These are phyloP conservation scores for Trichosanthes cucumerina DNA, from an alignment of 306 rosid species.

Conservation along the genomic window DNA sequence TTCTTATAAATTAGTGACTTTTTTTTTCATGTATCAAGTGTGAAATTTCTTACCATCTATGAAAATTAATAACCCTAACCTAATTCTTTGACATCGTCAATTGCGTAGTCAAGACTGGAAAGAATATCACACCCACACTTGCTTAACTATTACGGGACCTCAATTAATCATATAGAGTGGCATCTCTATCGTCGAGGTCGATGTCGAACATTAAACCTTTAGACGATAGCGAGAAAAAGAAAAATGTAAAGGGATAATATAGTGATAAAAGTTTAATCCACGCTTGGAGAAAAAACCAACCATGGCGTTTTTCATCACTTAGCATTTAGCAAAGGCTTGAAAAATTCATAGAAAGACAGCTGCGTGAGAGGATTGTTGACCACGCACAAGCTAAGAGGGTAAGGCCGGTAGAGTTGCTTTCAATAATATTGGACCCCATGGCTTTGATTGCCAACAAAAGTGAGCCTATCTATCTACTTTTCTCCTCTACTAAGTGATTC, in stretches of 20 bases:
- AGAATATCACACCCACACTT: neutral
- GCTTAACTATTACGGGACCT: neutral
- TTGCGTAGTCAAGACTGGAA: neutral
- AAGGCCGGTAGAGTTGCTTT: constrained; percentile 7
- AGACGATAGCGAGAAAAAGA: neutral
- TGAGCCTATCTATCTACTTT: neutral
- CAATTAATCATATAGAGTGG: neutral
- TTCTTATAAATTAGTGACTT: neutral
- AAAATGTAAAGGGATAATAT: neutral
- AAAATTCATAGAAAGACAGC: neutral
- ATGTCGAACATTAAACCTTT: neutral
- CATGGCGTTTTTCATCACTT: neutral
- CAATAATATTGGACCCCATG: neutral
- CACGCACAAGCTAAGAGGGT: neutral
- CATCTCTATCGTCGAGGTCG: neutral
- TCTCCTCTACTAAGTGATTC: neutral
- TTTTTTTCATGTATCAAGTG: neutral
- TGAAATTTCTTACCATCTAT: neutral
- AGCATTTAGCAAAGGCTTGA: neutral
- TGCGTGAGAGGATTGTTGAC: neutral
- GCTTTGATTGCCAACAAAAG: neutral
- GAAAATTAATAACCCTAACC: neutral
- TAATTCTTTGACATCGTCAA: neutral
- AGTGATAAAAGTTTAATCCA: neutral
- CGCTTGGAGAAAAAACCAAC: neutral